phyloP scores from a whole-genome alignment of 495 filamentous ascomycete genomes.

The Aspergillus saccharolyticus region DNA sequence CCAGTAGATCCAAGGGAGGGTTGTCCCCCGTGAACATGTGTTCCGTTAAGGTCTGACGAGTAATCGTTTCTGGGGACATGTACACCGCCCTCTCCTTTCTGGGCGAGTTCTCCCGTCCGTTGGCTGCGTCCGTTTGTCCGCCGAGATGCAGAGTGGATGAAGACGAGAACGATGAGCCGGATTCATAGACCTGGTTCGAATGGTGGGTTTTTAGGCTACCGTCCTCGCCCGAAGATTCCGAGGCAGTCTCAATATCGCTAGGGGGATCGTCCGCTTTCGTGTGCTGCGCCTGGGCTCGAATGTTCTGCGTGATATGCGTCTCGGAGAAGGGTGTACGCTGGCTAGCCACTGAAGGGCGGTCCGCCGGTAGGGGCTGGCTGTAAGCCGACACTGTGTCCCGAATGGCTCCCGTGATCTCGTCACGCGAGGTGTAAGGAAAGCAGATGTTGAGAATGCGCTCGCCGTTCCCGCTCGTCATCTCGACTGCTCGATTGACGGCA shows the following conservation, averaged over 20 bases:
- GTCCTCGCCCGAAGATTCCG: conserved; percentile 35
- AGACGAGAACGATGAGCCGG: conserved; percentile 51
- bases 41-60: conserved; percentile 64
- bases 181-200: conserved; percentile 45
- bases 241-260: conserved; percentile 35
- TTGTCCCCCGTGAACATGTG: conserved; percentile 80
- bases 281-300: conserved; percentile 54
- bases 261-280: conserved; percentile 32
- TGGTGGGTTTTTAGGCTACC: conserved; percentile 24
- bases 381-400: conserved; percentile 79
- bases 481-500: conserved; percentile 75
- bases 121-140: conserved; percentile 16
- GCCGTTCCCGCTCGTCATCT: conserved; percentile 77
- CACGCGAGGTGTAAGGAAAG: conserved; percentile 93
- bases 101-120: conserved; percentile 12
- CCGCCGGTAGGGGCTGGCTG: conserved; percentile 55
- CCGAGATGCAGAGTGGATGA: conserved; percentile 47
- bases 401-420: conserved; percentile 93
- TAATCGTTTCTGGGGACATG: conserved; percentile 79
- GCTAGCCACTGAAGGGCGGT: conserved; percentile 16
- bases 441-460: conserved; percentile 88
- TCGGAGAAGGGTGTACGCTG: conserved; percentile 74
- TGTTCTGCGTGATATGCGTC: conserved; percentile 77
- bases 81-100: conserved; percentile 26
- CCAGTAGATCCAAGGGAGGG: conserved; percentile 83